A percentile compares a stretch with the other conserved stretches of the same genome.
Conservation (phyloP, 805 yeast genomes). For the Groenewaldozyma salmanticensis region DNA sequence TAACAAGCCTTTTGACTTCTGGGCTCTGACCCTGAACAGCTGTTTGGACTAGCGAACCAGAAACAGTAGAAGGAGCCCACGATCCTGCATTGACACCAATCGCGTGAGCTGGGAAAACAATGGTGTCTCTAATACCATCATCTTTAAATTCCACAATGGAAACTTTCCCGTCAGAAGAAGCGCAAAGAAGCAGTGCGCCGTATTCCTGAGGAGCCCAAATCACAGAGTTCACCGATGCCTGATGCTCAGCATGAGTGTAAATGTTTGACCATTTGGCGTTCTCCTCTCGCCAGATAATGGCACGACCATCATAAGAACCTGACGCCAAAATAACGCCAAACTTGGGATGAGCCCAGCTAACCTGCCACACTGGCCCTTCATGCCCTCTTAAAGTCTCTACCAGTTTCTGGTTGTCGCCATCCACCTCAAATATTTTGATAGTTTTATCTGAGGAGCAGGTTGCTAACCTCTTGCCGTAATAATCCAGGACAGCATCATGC, state of each 20-base stretch:
- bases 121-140: slow-evolving; percentile 56
- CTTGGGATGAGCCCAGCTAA: slow-evolving; percentile 97
- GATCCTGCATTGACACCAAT: slow-evolving; percentile 92
- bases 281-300: slow-evolving; percentile 90
- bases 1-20: slow-evolving; percentile 52
- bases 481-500: slow-evolving; percentile 95
- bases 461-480: slow-evolving; percentile 91
- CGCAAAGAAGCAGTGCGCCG: slow-evolving; percentile 83
- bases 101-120: slow-evolving; percentile 69
- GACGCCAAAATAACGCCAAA: slow-evolving; percentile 92
- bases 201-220: slow-evolving; percentile 97
- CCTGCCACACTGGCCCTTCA: slow-evolving; percentile 99
- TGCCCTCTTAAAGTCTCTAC: slow-evolving; percentile 84
- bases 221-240: slow-evolving; percentile 89
- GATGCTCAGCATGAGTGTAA: slow-evolving; percentile 79
- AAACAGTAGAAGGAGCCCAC: slow-evolving; percentile 40
- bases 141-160: slow-evolving; percentile 86
- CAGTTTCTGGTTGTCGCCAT: slow-evolving; percentile 71
- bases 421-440: slow-evolving; percentile 87
- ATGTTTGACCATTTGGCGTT: slow-evolving; percentile 80
- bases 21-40: slow-evolving; percentile 18
- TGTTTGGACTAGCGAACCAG: slow-evolving; percentile 25
- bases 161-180: slow-evolving; percentile 88
- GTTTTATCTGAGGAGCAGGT: slow-evolving; percentile 95
- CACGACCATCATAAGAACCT: slow-evolving; percentile 92